Base-by-base conservation (phyloP, 768 basidiomycete genomes). In the Pisolithus marmoratus region DNA sequence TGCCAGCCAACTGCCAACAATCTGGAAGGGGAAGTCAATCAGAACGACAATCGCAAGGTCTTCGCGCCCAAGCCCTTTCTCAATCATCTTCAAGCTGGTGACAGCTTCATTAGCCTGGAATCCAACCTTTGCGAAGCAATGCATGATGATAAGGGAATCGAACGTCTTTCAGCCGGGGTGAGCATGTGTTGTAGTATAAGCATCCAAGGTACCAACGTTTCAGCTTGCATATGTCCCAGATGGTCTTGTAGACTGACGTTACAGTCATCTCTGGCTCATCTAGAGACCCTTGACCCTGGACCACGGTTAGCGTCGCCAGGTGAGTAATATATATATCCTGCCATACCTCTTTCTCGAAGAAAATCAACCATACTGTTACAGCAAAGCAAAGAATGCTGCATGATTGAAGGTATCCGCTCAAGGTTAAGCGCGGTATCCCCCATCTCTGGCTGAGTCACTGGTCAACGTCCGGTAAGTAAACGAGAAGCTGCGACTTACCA, bases 11-110 rank as follows among this genome's bases (percentile, higher is more conserved):
- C 95, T 95, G 20, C 91, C 94, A 51, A 89, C 63, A 47, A 99
- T 92, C 74, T 98, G 94, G 72, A 96, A 95, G 2, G 96, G 96
- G 60, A 98, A 97, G 69, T 99, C 96, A 57, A 98, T 87, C 37
- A 98, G 81, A 41, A 95, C 94, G 4, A 92, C 87, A 15, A 94
- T 76, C n/a, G 96, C 94, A 37, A 98, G 78, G 60, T 99, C 96
- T 73, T 98, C 96, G 38, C 94, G 87, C 53, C 84, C 87, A 49
- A 99, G 77, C 2, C 96, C 96, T 64, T 98, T 98, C 68, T 99
- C 96, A 40, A 99, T 87, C 72, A 98, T 81, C 65, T 99, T 99
- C 41, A 98, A 78, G 22, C 81, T 84, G 3, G 91, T 93, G 12
- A 85, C 89, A 6, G 92, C 87, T 43, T 98, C 96, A 69, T 93